Conservation (phyloP, 192 early-diverging fungal genomes). For the Backusella circina region DNA sequence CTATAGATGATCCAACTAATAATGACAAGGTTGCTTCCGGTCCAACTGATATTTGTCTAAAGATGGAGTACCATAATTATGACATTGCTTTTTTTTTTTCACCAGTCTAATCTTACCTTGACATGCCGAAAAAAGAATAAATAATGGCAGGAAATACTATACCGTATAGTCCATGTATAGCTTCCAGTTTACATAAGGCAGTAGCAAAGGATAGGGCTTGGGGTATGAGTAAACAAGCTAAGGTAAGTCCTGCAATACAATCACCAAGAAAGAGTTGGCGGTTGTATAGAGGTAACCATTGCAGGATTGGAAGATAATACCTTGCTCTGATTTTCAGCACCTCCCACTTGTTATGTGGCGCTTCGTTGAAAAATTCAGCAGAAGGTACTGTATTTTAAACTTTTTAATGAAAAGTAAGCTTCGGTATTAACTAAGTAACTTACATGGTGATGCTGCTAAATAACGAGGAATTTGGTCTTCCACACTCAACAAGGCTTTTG, state of each 20-base stretch:
- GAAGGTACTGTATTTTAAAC: neutral
- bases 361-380: neutral
- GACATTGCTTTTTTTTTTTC: neutral
- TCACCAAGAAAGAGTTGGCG: conserved; percentile 64
- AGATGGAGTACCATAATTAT: neutral
- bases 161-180: conserved; percentile 87
- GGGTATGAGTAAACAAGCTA: conserved; percentile 68
- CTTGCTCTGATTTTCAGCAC: conserved; percentile 61
- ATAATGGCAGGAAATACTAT: conserved; percentile 75
- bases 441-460: conserved; percentile 23
- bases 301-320: conserved; percentile 93
- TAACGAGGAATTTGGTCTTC: conserved; percentile 19
- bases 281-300: conserved; percentile 84
- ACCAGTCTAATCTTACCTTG: conserved; percentile 48
- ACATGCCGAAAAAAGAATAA: conserved; percentile 93
- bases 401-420: neutral
- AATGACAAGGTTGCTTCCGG: conserved; percentile 64
- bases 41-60: conserved; percentile 85
- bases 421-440: neutral
- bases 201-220: conserved; percentile 86
- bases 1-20: conserved; percentile 20
- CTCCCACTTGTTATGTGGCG: conserved; percentile 21
- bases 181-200: conserved; percentile 74
- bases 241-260: conserved; percentile 81
- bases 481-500: neutral